Evolutionary conservation across 2,329 filamentous ascomycete genomes (phyloP), one percentile per base, ranked within the genome.

Genomic region (Amesomyces nigricolor): DNA sequence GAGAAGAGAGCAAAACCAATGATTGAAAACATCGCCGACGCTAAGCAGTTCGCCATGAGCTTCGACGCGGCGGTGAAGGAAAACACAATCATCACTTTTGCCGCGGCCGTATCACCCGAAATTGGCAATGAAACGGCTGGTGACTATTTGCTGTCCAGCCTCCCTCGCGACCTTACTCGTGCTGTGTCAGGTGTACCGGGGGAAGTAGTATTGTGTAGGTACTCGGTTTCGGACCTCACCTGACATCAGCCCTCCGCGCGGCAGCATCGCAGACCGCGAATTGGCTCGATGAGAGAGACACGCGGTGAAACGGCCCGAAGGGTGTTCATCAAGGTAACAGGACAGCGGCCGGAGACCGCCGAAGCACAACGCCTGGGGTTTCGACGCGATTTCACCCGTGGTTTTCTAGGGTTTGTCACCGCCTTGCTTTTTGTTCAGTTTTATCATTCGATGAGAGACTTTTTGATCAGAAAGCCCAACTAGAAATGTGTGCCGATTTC

Each of bases 301-400:
- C 5, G 39, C 54, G 48, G 54, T 44, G 54, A 56, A 56, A 56
- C 54, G 48, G 54, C 37, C 54, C 54, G 43, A 52, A 48, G 48
- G 37, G 37, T 4, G 19, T 19, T 19, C 16, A 11, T 19, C 19
- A 16, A 17, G 32, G 32, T 35, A 13, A 42, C 16, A 11, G 39
- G 38, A n/a, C 16, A 16, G 16, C 38, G 11, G 14, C 7, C n/a
- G 37, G 37, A 49, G n/a, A 13, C 37, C n/a, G 37, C 47, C 47
- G 47, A 49, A 49, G 10, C 17, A 35, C 32, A 35, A 11, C 32
- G 32, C 32, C 32, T 13, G 9, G 22, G 22, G 22, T 26, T 6
- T 17, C 26, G 29, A 40, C 48, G 37, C 16, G 32, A 35, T 7
- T 35, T 35, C 32, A 13, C 7, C 22, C 7, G 38, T 39, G 47